Percentiles rank a stretch among this genome's conserved stretches.
These are phyloP conservation scores for Paraphysoderma sedebokerense DNA, from an alignment of 371 early-diverging fungal species.

Conservation along the genomic window DNA sequence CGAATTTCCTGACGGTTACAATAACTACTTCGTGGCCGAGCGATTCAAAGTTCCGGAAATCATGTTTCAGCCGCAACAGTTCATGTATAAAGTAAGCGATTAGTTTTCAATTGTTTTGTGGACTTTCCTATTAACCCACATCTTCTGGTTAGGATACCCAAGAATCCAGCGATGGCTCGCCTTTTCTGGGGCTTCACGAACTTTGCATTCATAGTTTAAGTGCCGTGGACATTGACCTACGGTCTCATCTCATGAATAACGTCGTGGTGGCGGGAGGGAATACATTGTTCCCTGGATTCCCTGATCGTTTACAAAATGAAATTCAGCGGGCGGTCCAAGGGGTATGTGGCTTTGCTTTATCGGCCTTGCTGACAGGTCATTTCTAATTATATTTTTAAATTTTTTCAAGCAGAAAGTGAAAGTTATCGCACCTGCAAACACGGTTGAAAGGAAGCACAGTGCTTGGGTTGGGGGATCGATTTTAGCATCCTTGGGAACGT, in stretches of 20 bases:
- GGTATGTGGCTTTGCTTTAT: conserved; percentile 21
- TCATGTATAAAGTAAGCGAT: background rate
- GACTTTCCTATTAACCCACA: too few relatives aligned
- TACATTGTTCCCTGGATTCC: conserved; percentile 68
- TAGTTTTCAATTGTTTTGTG: background rate
- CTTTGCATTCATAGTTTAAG: conserved; percentile 1
- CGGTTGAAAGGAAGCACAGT: conserved; percentile 69
- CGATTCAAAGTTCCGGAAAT: conserved; percentile 74
- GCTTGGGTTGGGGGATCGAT: conserved; percentile 96
- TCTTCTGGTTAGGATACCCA: too few relatives aligned
- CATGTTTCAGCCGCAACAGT: conserved; percentile 59
- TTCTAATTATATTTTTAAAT: background rate
- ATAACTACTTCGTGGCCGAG: conserved; percentile 56
- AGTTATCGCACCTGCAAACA: conserved; percentile 54
- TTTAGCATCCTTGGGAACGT: conserved; percentile 80
- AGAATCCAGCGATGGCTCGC: background rate
- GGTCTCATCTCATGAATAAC: conserved; percentile 56
- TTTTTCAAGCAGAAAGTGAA: conserved; percentile 49
- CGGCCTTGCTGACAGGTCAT: background rate
- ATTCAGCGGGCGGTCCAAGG: conserved; percentile 49
- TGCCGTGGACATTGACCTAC: conserved; percentile 71
- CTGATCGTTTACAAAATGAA: conserved; percentile 62
- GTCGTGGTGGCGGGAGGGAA: conserved; percentile 83
- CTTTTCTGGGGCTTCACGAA: background rate
- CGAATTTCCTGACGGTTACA: conserved; percentile 92